Percentiles rank a stretch among this genome's conserved stretches.
Evolutionary conservation across 768 basidiomycete genomes (phyloP).

Genomic region (Amanita subjunquillea): DNA sequence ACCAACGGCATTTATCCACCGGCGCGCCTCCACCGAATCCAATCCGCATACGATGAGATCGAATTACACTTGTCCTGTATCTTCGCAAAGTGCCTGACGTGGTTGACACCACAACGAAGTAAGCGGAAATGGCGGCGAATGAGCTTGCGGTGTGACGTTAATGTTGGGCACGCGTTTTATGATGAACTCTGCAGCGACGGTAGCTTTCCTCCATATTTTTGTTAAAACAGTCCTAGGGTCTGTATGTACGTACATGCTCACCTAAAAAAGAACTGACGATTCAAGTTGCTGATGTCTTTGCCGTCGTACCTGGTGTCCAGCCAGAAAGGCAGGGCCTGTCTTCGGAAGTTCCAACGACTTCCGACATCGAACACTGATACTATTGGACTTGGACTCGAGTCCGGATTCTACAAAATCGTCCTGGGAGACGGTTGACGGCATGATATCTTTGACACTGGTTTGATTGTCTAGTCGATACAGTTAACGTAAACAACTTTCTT

Average conservation of each 20-base stretch:
- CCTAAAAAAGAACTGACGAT: slow-evolving; percentile 98
- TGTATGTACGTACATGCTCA: slow-evolving; percentile 17
- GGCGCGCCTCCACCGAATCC: slow-evolving; percentile 92
- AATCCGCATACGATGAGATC: slow-evolving; percentile 95
- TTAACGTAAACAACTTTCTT: no score
- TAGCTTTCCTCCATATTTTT: slow-evolving; percentile 76
- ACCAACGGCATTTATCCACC: slow-evolving; percentile 98
- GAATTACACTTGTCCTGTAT: slow-evolving; percentile 99
- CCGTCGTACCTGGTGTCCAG: slow-evolving; percentile 59
- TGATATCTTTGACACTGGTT: no score
- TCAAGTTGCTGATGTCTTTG: slow-evolving; percentile 97
- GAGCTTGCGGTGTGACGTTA: slow-evolving; percentile 87
- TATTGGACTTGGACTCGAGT: no score
- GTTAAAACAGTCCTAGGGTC: no score
- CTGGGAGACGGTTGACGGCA: no score
- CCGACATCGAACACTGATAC: no score
- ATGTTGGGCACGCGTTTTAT: slow-evolving; percentile 95
- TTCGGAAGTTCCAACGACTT: no score
- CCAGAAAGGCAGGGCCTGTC: slow-evolving; percentile 67
- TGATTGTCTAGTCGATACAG: no score
- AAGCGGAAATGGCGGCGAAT: neutral
- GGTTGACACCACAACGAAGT: neutral
- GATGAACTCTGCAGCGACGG: slow-evolving; percentile 89
- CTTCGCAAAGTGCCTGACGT: slow-evolving; percentile 80
- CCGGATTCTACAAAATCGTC: no score